Conservation (phyloP, 768 basidiomycete species). For the Boletus speciosus region DNA sequence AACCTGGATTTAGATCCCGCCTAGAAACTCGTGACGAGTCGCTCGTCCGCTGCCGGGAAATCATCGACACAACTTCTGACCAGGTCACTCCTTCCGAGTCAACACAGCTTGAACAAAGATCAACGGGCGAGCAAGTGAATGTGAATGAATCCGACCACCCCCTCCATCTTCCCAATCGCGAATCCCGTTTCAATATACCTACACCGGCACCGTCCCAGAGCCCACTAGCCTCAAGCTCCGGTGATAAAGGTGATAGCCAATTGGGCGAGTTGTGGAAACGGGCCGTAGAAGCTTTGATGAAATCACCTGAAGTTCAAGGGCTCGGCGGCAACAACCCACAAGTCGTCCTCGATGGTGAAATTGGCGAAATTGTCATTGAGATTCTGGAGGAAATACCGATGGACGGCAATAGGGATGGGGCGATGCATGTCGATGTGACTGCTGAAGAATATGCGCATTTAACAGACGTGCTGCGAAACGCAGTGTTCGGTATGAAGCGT, state of each 20-base stretch:
- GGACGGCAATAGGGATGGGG: slow-evolving; percentile 27
- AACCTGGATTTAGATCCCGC: slow-evolving; percentile 86
- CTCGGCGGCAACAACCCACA: slow-evolving; percentile 30
- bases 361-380: slow-evolving; percentile 42
- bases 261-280: slow-evolving; percentile 29
- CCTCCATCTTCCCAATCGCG: slow-evolving; percentile 44
- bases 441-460: slow-evolving; percentile 42
- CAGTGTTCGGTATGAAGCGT: slow-evolving; percentile 48
- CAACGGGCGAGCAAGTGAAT: slow-evolving; percentile 26
- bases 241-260: slow-evolving; percentile 15
- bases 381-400: slow-evolving; percentile 44
- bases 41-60: slow-evolving; percentile 74
- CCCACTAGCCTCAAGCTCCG: slow-evolving; percentile 14
- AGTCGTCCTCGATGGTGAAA: slow-evolving; percentile 41
- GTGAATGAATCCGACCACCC: slow-evolving; percentile 57
- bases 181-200: slow-evolving; percentile 48
- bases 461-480: slow-evolving; percentile 49
- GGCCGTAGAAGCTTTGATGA: slow-evolving; percentile 27
- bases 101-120: slow-evolving; percentile 30
- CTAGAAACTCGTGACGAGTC: slow-evolving; percentile 64
- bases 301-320: slow-evolving; percentile 30
- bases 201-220: slow-evolving; percentile 14
- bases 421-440: slow-evolving; percentile 29
- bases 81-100: slow-evolving; percentile 23
- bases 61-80: slow-evolving; percentile 39